Evolutionary conservation across 2,329 filamentous ascomycete species (phyloP).

Genomic region (Alternaria triticimaculans): DNA sequence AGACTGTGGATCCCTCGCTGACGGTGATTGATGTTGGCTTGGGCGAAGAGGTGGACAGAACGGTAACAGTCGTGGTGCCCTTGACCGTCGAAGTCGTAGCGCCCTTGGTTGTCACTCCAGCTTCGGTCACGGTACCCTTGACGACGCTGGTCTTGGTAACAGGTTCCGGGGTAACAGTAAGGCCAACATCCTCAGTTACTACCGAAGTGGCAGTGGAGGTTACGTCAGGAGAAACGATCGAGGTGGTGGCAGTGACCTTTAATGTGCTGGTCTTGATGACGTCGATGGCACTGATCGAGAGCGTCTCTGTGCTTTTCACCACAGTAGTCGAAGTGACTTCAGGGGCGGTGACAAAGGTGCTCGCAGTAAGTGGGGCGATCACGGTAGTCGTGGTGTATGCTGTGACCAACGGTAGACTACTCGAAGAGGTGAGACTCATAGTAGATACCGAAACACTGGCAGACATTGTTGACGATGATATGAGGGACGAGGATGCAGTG

Average conservation of each 20-base stretch:
- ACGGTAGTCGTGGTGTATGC: conserved; percentile 27
- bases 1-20: conserved; percentile 22
- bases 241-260: conserved; percentile 34
- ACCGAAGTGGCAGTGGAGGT: conserved; percentile 25
- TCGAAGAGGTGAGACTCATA: neutral
- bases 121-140: conserved; percentile 20
- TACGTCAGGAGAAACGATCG: conserved; percentile 35
- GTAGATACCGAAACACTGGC: neutral
- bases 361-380: conserved; percentile 24
- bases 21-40: conserved; percentile 37
- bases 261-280: conserved; percentile 14
- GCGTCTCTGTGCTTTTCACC: conserved; percentile 16
- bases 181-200: conserved; percentile 32
- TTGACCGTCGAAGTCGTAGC: conserved; percentile 21
- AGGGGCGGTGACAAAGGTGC: conserved; percentile 22
- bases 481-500: conserved; percentile 25
- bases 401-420: conserved; percentile 15
- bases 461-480: neutral
- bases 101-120: conserved; percentile 24
- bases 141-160: conserved; percentile 20
- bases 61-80: conserved; percentile 26
- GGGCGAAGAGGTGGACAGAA: conserved; percentile 28
- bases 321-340: conserved; percentile 31
- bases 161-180: conserved; percentile 24
- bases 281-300: conserved; percentile 20